Conservation (phyloP, 192 early-diverging fungal species). For the Coemansia sp. region DNA sequence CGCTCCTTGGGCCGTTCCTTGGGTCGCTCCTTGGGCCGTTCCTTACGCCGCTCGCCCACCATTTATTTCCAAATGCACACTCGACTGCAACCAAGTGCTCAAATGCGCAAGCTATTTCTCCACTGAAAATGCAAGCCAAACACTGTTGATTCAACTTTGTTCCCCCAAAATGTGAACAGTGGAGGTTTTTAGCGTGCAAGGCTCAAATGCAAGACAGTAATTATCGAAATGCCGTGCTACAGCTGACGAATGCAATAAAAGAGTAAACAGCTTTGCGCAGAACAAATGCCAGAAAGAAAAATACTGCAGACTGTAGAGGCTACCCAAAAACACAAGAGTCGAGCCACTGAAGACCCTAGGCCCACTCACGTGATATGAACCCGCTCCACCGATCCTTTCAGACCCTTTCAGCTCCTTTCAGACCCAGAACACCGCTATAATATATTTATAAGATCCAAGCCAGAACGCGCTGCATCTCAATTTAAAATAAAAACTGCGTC, state of each 20-base stretch:
- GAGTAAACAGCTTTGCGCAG: neutral
- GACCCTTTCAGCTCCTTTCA: too few species aligned
- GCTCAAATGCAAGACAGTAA: neutral
- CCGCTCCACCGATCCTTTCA: neutral
- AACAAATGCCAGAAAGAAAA: neutral
- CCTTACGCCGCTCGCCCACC: constrained; percentile 18
- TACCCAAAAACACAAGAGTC: too few species aligned
- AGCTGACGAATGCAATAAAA: neutral
- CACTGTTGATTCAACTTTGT: too few species aligned
- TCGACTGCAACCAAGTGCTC: neutral
- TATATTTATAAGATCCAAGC: too few species aligned
- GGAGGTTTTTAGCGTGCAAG: too few species aligned
- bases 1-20: neutral
- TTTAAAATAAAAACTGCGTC: too few species aligned
- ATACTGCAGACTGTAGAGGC: neutral
- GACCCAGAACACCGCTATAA: too few species aligned
- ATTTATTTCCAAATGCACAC: constrained; percentile 7
- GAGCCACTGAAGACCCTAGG: neutral
- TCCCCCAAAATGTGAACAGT: too few species aligned
- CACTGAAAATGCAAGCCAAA: too few species aligned
- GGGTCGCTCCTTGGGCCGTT: constrained; percentile 6
- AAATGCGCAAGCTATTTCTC: neutral
- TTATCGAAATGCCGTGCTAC: neutral
- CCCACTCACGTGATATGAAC: neutral
- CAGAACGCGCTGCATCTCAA: too few species aligned